A percentile compares a stretch with the other conserved stretches of the same genome.
These are phyloP conservation scores for Amylostereum chailletii DNA, from an alignment of 1,284 basidiomycete genomes.

Conservation along the genomic window DNA sequence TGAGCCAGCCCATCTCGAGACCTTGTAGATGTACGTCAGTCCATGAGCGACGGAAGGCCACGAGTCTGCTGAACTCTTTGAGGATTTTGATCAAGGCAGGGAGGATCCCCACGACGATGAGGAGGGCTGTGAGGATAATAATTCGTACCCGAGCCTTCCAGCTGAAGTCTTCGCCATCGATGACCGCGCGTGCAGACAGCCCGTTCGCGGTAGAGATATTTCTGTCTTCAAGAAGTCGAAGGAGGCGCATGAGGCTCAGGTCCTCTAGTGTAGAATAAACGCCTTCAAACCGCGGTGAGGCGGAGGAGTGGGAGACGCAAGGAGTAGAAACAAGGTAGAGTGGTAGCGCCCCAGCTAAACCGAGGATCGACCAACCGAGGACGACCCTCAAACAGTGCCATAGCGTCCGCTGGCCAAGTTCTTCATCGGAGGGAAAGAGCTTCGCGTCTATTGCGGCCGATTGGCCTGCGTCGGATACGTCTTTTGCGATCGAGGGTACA, in stretches of 20 bases:
- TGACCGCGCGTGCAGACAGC: conserved; percentile 24
- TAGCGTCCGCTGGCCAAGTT: conserved; percentile 58
- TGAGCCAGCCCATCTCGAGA: conserved; percentile 69
- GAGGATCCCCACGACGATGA: conserved; percentile 49
- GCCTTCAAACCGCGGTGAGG: conserved; percentile 41
- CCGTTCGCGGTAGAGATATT: conserved; percentile 22
- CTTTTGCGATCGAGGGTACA: conserved; percentile 46
- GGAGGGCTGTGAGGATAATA: conserved; percentile 56
- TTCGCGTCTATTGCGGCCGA: conserved; percentile 39
- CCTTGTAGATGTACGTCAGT: conserved; percentile 52
- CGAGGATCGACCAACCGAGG: conserved; percentile 57
- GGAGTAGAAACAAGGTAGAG: conserved; percentile 62
- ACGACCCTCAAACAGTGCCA: conserved; percentile 58
- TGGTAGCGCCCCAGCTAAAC: conserved; percentile 58
- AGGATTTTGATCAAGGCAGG: conserved; percentile 63
- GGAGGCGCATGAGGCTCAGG: conserved; percentile 62
- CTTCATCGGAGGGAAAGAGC: conserved; percentile 64
- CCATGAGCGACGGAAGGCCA: conserved; percentile 51
- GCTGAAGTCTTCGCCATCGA: conserved; percentile 30
- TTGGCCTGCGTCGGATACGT: conserved; percentile 44
- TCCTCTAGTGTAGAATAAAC: conserved; percentile 64
- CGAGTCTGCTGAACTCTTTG: conserved; percentile 50
- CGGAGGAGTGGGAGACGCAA: conserved; percentile 49
- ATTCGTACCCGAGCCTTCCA: conserved; percentile 48
- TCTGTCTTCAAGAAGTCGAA: conserved; percentile 51